Evolutionary conservation across 495 filamentous ascomycete genomes (phyloP), one percentile per base, ranked within the genome.

Genomic region (Daldinia caldariorum): DNA sequence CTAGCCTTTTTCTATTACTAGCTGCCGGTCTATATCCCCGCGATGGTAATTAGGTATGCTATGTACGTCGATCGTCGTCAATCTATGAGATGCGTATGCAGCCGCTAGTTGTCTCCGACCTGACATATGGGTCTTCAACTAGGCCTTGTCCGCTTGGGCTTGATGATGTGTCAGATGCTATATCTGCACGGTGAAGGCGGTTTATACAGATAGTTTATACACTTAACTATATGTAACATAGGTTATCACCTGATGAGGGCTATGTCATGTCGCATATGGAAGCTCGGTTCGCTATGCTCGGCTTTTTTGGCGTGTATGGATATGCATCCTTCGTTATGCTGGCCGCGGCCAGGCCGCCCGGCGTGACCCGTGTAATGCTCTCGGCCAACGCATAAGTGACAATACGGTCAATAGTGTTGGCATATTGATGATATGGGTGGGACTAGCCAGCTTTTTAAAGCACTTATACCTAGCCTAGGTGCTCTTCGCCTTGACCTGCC

Each of bases 91-190:
- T 55, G 37, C 32, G 55, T 41, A 51, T 32, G 47, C 38, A 50
- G 43, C 45, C 34, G 49, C 26, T 26, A 54, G 13, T 26, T n/a
- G 20, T 31, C 56, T 29, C 26, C 26, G 53, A 49, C 39, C 29
- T 64, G 35, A 63, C 64, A 68, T 49, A 64, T 72, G 60, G 64
- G 55, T 64, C 57, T 26, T 35, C 49, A 13, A 51, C 39, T 37
- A 41, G 60, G 55, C 2, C 39, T 18, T 14, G 37, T 50, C 22
- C 12, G 29, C 34, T n/a, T 12, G n/a, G 38, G 37, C 26, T 34
- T 45, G 10, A 34, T 29, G 37, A 10, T 31, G 29, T 26, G 20
- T 16, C 22, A 16, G 47, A 22, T 50, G 13, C 14, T 2, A 29
- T 41, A 43, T 34, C 18, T 32, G 29, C 26, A 38, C 7, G 60